Evolutionary conservation across 306 rosid species (phyloP).

Genomic region (Trifolium pratense): DNA sequence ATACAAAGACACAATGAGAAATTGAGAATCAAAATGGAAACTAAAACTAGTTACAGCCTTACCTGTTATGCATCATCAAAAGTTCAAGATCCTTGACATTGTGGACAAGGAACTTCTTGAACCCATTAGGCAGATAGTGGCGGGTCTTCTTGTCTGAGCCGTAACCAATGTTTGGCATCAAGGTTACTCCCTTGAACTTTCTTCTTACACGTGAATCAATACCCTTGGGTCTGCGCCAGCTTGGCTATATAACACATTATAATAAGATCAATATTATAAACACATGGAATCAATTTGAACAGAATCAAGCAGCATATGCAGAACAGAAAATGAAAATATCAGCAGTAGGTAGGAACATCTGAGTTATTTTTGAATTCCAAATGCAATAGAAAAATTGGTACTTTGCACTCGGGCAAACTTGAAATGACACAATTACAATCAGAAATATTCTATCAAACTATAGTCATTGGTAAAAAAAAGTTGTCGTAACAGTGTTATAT

Average conservation of each 20-base stretch:
- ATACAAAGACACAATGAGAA: neutral
- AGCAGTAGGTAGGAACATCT: neutral
- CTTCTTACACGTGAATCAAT: slow-evolving; percentile 82
- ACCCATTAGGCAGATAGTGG: slow-evolving; percentile 64
- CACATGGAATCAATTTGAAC: neutral
- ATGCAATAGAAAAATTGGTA: neutral
- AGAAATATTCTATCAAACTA: neutral
- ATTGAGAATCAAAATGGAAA: neutral
- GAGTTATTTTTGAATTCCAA: neutral
- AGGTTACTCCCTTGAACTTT: slow-evolving; percentile 68
- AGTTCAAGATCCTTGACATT: slow-evolving; percentile 59
- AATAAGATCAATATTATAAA: neutral
- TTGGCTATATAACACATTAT: slow-evolving; percentile 45
- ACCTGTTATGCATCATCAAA: slow-evolving; percentile 92
- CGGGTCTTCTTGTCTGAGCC: slow-evolving; percentile 80
- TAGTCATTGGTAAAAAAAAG: neutral
- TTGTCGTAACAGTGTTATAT: neutral
- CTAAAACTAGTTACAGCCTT: neutral
- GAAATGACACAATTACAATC: neutral
- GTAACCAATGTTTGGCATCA: slow-evolving; percentile 79
- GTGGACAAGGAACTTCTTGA: slow-evolving; percentile 41
- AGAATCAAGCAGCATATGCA: neutral
- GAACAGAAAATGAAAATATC: neutral
- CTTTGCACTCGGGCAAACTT: neutral
- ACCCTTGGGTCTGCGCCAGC: slow-evolving; percentile 85